Conservation (phyloP, 257 asterid genomes). For the Capsicum pubescens region DNA sequence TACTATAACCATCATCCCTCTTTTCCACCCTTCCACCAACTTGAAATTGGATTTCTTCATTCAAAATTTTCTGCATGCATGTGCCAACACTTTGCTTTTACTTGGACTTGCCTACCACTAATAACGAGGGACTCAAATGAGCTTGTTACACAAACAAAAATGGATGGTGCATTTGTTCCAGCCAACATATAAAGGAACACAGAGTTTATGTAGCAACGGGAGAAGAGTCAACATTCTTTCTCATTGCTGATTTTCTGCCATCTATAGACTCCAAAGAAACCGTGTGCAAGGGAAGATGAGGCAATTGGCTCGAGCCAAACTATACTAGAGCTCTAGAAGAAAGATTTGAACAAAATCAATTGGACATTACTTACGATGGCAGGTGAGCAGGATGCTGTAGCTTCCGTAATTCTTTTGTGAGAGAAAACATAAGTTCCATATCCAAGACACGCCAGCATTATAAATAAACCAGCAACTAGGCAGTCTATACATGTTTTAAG, state of each 20-base stretch:
- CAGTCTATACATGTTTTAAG: slow-evolving; percentile 76
- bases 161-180: not conserved
- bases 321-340: slow-evolving; percentile 14
- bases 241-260: not conserved
- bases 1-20: slow-evolving; percentile 7
- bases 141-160: not conserved
- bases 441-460: slow-evolving; percentile 68
- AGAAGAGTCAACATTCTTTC: not conserved
- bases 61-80: not conserved
- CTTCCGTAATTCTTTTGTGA: slow-evolving; percentile 73
- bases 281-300: slow-evolving; percentile 7
- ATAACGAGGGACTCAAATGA: not conserved
- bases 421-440: slow-evolving; percentile 80
- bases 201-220: not conserved
- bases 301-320: not conserved
- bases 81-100: not conserved
- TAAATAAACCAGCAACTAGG: slow-evolving; percentile 73
- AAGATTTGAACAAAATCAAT: not conserved
- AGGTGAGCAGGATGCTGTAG: slow-evolving; percentile 76
- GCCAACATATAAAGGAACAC: not conserved
- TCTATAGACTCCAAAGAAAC: not conserved
- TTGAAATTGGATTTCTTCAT: not conserved
- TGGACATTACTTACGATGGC: slow-evolving; percentile 45
- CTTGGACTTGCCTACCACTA: not conserved
- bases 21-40: slow-evolving; percentile 23